Percentiles rank a stretch among this genome's conserved stretches.
Conservation (phyloP, 805 yeast species). For the Candida railenensis region DNA sequence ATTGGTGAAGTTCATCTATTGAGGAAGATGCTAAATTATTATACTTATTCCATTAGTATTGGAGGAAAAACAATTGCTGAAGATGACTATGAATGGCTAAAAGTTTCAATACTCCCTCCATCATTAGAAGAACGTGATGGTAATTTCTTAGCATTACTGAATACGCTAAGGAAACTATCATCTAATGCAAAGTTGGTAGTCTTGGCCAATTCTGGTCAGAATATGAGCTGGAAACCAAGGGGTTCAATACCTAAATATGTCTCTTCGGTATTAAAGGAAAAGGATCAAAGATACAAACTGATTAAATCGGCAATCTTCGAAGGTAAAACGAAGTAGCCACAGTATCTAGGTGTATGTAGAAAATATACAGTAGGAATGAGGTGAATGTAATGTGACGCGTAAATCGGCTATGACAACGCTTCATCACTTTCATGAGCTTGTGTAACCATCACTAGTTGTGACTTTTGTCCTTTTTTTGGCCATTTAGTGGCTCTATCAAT, state of each 20-base stretch:
- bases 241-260: constrained; percentile 17
- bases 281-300: constrained; percentile 5
- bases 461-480: constrained; percentile 45
- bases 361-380: too few relatives aligned
- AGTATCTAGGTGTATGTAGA: background rate
- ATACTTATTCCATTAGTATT: background rate
- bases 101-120: constrained; percentile 6
- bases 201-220: constrained; percentile 3
- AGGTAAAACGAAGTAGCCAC: background rate
- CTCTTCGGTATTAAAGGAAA: constrained; percentile 17
- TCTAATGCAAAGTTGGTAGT: constrained; percentile 11
- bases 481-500: constrained; percentile 82
- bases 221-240: constrained; percentile 13
- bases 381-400: too few relatives aligned
- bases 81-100: constrained; percentile 21
- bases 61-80: background rate
- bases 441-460: background rate
- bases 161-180: constrained; percentile 11
- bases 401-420: background rate
- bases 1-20: constrained; percentile 46
- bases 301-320: background rate
- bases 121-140: background rate
- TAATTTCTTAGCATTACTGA: constrained; percentile 3
- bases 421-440: background rate
- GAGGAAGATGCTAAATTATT: constrained; percentile 27